Conservation (phyloP, 208 protist species). For the Trypanosoma theileri region DNA sequence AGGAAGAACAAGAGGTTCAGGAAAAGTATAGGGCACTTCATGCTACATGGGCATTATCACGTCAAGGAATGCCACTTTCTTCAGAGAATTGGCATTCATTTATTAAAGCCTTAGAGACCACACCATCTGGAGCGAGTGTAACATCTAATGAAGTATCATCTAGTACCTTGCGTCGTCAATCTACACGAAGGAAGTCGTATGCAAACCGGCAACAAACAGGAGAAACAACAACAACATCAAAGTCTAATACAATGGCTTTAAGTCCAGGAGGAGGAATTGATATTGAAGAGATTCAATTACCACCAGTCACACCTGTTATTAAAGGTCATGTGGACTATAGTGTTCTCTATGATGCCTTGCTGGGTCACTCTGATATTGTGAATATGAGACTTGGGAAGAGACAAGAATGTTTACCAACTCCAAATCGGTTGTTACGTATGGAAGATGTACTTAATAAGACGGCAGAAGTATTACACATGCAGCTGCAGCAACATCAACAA, state of each 20-base stretch:
- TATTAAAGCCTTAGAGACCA: slow-evolving; percentile 10
- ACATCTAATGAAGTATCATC: not conserved
- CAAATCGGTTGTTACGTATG: slow-evolving; percentile 19
- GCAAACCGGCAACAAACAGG: slow-evolving; percentile 8
- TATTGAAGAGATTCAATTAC: slow-evolving; percentile 7
- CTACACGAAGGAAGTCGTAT: slow-evolving; percentile 1
- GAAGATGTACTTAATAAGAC: slow-evolving; percentile 3
- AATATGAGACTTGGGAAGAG: slow-evolving; percentile 25
- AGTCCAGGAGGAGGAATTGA: not conserved
- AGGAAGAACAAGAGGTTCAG: slow-evolving; percentile 18
- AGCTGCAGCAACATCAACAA: not conserved
- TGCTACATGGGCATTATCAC: slow-evolving; percentile 54
- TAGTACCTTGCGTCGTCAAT: slow-evolving; percentile 4
- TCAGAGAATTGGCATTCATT: slow-evolving; percentile 26
- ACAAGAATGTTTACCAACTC: slow-evolving; percentile 13
- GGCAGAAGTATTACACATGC: slow-evolving; percentile 2
- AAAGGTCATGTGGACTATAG: slow-evolving; percentile 29
- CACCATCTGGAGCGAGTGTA: slow-evolving; percentile 1
- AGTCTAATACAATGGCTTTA: too few species aligned
- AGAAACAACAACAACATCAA: not conserved
- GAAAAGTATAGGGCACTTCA: slow-evolving; percentile 53
- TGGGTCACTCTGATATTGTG: slow-evolving; percentile 22
- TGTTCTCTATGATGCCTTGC: slow-evolving; percentile 42
- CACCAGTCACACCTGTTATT: slow-evolving; percentile 4
- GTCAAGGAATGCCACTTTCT: slow-evolving; percentile 60